A percentile compares a stretch with the other conserved stretches of the same genome.
Evolutionary conservation across 2,329 filamentous ascomycete species (phyloP).

Genomic region (Samsoniella hepiali): DNA sequence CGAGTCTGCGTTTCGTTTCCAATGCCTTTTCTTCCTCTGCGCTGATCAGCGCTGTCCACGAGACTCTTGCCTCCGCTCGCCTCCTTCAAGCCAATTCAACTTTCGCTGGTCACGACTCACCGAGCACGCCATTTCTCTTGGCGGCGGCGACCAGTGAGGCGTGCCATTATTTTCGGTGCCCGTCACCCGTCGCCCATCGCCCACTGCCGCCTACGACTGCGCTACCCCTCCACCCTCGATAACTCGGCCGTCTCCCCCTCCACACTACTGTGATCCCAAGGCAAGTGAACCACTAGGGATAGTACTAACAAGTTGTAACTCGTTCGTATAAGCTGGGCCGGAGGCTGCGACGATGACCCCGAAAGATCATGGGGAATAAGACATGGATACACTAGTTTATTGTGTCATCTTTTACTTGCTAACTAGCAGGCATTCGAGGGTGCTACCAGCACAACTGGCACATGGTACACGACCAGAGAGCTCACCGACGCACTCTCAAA

Average conservation of each 20-base stretch:
- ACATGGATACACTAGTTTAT: not conserved
- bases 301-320: too few relatives aligned
- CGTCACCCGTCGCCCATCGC: not conserved
- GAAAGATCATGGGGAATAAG: not conserved
- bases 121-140: slow-evolving; percentile 16
- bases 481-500: not conserved
- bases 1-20: slow-evolving; percentile 5
- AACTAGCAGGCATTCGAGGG: not conserved
- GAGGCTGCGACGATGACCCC: not conserved
- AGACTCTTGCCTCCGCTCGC: not conserved
- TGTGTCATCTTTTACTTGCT: not conserved
- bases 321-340: too few relatives aligned
- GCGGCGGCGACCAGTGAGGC: not conserved
- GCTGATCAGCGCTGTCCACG: slow-evolving; percentile 5
- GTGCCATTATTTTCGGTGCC: not conserved
- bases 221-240: not conserved
- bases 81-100: not conserved
- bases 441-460: not conserved
- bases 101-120: not conserved
- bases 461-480: not conserved
- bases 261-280: not conserved
- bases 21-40: not conserved
- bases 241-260: not conserved
- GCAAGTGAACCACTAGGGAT: too few relatives aligned
- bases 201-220: not conserved